phyloP scores from a whole-genome alignment of 176 grass and related monocot genomes.

The Carex littledalei region DNA sequence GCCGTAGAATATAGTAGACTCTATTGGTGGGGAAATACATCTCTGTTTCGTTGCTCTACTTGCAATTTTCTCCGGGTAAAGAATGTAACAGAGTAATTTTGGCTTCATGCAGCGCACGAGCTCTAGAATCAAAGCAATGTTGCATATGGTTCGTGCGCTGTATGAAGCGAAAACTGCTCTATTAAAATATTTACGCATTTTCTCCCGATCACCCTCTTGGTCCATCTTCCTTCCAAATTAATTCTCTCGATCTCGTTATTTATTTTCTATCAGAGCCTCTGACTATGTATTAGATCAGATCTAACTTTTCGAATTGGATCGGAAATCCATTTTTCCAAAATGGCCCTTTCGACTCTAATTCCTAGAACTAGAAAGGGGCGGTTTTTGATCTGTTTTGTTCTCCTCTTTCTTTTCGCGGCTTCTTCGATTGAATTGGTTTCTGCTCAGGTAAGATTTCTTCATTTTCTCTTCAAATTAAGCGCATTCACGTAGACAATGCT shows the following conservation, averaged over 20 bases:
- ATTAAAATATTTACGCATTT: too few species aligned
- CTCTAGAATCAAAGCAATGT: too few species aligned
- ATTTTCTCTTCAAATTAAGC: conserved; percentile 6
- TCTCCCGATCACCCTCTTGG: conserved; percentile 1
- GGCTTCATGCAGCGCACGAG: too few species aligned
- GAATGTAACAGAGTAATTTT: too few species aligned
- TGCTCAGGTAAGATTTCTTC: conserved; percentile 23
- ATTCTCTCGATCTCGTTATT: background rate
- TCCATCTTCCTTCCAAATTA: conserved; percentile 10
- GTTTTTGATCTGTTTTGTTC: background rate
- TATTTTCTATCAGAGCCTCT: background rate
- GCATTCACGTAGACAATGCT: background rate
- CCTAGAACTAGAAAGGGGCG: conserved; percentile 8
- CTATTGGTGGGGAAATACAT: background rate
- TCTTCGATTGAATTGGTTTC: conserved; percentile 25
- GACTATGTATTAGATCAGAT: conserved; percentile 9
- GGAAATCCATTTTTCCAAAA: background rate
- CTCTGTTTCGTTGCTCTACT: background rate
- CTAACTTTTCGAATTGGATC: conserved; percentile 8
- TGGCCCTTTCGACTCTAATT: background rate
- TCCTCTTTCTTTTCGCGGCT: background rate
- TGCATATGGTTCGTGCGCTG: too few species aligned
- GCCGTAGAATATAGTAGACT: background rate
- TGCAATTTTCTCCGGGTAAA: background rate
- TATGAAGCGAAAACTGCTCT: too few species aligned